Base-by-base conservation (phyloP, 495 filamentous ascomycete species). In the Penicillium crystallinum region DNA sequence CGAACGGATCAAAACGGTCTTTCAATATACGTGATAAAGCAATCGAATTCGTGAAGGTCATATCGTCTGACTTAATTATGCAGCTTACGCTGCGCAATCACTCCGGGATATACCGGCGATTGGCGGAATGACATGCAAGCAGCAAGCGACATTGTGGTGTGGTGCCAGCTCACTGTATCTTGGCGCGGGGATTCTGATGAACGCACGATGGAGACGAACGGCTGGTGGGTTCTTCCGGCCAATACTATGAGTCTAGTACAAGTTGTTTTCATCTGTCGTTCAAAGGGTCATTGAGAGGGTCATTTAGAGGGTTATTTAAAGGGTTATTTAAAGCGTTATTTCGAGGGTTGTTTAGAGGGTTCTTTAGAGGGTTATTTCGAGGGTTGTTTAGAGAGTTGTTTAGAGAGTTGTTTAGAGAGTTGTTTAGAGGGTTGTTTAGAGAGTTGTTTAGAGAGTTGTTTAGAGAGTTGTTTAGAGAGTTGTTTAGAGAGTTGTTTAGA, bases 61-160 rank as follows among this genome's bases (percentile, higher is more conserved):
- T 36, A 48, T 35, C 34, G 37, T 19, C 46, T 48, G 34, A 48
- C 46, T 38, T 19, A 12, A 19, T 48, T 35, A 48, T 48, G 46
- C 46, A 48, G 46, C 34, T 48, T 48, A 38, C n/a, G 34, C 46
- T 38, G 34, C 23, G n/a, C 21, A 29, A 8, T 48, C 22, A 48
- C 46, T 7, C 2, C 7, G 23, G 21, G 11, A 12, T 38, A 14
- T 22, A 7, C 8, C 15, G 15, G 6, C 21, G 11, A 48, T 48
- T 48, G 46, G 46, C 21, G 34, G 46, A 48, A 23, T n/a, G 9
- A 14, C 4, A 12, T 23, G 22, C 46, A 43, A 18, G 23, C n/a
- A 6, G 15, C 6, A 12, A 6, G 29, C 6, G 8, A 9, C 6
- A 31, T 4, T 27, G 29, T 31, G 29, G 29, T 40, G 38, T 17